These are phyloP conservation scores for Anastatica hierochuntica DNA, from an alignment of 345 rosid genomes.

Conservation along the genomic window DNA sequence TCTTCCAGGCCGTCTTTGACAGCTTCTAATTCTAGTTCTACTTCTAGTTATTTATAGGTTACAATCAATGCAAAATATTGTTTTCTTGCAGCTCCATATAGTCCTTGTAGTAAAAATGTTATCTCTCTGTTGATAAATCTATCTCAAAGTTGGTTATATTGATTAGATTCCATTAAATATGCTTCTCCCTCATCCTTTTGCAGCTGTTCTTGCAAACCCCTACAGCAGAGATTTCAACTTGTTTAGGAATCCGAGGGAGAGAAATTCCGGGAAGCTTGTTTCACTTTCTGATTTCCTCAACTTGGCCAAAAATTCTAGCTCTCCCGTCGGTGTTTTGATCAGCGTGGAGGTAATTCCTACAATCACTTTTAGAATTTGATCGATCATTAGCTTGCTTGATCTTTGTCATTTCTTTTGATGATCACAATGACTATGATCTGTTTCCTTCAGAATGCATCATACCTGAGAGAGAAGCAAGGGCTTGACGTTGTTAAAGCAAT, in stretches of 20 bases:
- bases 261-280: conserved; percentile 40
- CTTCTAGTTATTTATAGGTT: background rate
- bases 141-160: background rate
- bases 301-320: conserved; percentile 46
- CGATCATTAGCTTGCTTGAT: background rate
- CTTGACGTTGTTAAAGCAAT: conserved; percentile 42
- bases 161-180: background rate
- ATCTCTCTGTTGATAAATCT: background rate
- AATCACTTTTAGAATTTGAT: background rate
- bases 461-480: conserved; percentile 50
- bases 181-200: conserved; percentile 12
- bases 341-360: conserved; percentile 53
- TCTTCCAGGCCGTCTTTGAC: background rate
- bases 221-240: conserved; percentile 18
- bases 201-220: conserved; percentile 60
- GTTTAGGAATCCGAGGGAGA: conserved; percentile 52
- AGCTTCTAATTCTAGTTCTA: background rate
- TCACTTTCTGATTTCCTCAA: conserved; percentile 54
- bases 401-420: background rate
- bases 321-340: conserved; percentile 66
- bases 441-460: conserved; percentile 58
- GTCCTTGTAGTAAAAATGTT: background rate
- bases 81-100: background rate
- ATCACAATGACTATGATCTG: conserved; percentile 2
- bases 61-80: background rate